Base-by-base conservation (phyloP, 306 rosid species). In the Arachis hypogaea region DNA sequence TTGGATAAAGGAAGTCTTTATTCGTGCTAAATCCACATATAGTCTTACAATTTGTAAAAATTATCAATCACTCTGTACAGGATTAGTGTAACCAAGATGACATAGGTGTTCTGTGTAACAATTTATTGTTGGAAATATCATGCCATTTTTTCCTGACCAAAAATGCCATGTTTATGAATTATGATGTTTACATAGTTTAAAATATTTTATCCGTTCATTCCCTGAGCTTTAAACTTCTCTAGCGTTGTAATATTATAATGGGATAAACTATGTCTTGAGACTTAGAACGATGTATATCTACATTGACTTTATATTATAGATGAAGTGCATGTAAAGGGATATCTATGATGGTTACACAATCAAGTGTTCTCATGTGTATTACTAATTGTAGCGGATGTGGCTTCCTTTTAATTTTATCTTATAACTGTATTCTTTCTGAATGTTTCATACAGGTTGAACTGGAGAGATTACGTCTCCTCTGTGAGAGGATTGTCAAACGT, bases 401-500 rank as follows among this genome's bases (percentile, higher is more conserved):
- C 63, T 57, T 11, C 7, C 50, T 36, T n/a, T n/a, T 4, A 16
- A 1, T 52, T 38, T 77, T 40, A 49, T 68, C 65, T 28, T 71
- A 61, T 62, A 59, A 47, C 68, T 49, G 40, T 76, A 61, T 38
- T 71, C 38, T 59, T 66, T 45, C 60, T 68, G 1, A 55, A 46
- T 86, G 68, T 67, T 73, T 78, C 82, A 52, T 82, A 73, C 88
- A 95, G 99, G 99, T 92, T 75, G 98, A 95, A 69, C 81, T 95
- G 64, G 99, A 95, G 88, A 92, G 91, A 81, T 75, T 95, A 63
- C 98, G 99, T 16, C 92, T 95, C 74, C 94, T 95, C 33, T 95
- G 99, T 22, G 99, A 95, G 73, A 89, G 99, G 82, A 90, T 95
- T 73, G 88, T 92, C 80, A 95, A 84, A 83, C 93, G 99, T 57